phyloP scores from a whole-genome alignment of 768 basidiomycete genomes.

The Scleroderma bovista region DNA sequence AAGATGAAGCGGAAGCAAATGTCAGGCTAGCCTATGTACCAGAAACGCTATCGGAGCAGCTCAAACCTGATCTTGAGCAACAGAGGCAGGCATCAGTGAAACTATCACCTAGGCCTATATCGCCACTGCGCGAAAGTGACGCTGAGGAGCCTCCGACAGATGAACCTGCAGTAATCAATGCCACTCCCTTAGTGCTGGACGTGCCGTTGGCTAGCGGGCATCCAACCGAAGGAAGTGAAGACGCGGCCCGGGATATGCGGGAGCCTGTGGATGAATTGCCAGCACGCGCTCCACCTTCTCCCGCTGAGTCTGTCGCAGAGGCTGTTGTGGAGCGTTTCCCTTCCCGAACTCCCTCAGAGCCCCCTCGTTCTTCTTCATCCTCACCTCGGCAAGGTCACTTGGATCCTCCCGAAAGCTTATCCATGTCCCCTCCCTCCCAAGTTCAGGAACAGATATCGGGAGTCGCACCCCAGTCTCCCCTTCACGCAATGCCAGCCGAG shows the following conservation, averaged over 20 bases:
- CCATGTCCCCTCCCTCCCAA: slow-evolving; percentile 1
- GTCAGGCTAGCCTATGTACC: not conserved
- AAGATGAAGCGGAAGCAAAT: not conserved
- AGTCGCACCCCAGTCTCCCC: not conserved
- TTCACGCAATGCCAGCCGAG: not conserved
- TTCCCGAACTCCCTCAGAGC: not conserved
- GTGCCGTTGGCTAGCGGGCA: too few relatives aligned
- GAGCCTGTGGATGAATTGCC: not conserved
- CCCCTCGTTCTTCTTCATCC: too few relatives aligned
- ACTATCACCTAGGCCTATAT: not conserved
- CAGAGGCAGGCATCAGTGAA: not conserved
- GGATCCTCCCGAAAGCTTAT: too few relatives aligned
- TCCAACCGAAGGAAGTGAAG: not conserved
- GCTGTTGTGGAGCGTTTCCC: not conserved
- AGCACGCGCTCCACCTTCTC: not conserved
- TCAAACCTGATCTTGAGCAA: too few relatives aligned
- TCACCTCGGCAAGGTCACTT: too few relatives aligned
- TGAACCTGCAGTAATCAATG: not conserved
- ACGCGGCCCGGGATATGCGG: not conserved
- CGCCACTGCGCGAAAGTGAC: not conserved
- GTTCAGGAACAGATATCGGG: slow-evolving; percentile 1
- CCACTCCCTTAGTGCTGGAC: not conserved
- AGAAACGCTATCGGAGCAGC: not conserved
- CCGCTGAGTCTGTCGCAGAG: not conserved
- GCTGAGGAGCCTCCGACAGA: not conserved